These are phyloP conservation scores for Neocatenulostroma microsporum DNA, from an alignment of 2,329 filamentous ascomycete genomes.

Conservation along the genomic window DNA sequence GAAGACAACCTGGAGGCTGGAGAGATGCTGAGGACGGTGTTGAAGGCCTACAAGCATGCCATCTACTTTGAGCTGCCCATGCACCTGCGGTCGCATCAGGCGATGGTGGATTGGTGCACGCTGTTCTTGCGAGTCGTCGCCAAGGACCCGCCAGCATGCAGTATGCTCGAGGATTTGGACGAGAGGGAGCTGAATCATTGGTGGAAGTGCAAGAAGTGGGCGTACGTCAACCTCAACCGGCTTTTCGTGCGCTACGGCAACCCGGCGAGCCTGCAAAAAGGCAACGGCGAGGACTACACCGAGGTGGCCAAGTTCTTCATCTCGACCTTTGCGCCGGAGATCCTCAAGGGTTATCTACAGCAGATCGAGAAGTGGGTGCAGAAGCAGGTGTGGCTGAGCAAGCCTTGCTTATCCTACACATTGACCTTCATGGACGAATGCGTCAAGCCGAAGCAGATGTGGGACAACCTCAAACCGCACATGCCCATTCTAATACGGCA, in stretches of 20 bases:
- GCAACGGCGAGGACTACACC: slow-evolving; percentile 66
- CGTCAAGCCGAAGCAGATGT: slow-evolving; percentile 94
- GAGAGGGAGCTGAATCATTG: slow-evolving; percentile 92
- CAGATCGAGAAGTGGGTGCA: slow-evolving; percentile 98
- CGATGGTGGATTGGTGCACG: slow-evolving; percentile 92
- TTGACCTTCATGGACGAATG: slow-evolving; percentile 95
- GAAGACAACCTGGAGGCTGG: slow-evolving; percentile 91
- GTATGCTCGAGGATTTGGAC: slow-evolving; percentile 69
- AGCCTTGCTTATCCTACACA: slow-evolving; percentile 86
- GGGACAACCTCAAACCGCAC: slow-evolving; percentile 87
- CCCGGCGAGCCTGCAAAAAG: slow-evolving; percentile 63
- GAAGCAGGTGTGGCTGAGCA: slow-evolving; percentile 90
- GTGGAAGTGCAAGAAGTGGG: slow-evolving; percentile 99
- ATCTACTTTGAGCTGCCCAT: slow-evolving; percentile 85
- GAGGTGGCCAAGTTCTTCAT: slow-evolving; percentile 88
- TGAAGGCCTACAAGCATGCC: slow-evolving; percentile 97
- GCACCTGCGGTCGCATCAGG: slow-evolving; percentile 67
- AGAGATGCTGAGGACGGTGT: slow-evolving; percentile 89
- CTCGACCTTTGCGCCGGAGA: slow-evolving; percentile 84
- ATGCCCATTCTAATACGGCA: slow-evolving; percentile 89
- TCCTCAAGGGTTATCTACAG: slow-evolving; percentile 85
- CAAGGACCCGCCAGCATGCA: slow-evolving; percentile 70
- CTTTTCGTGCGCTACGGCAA: slow-evolving; percentile 93
- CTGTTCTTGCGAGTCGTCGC: slow-evolving; percentile 85
- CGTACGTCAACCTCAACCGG: slow-evolving; percentile 93